These are phyloP conservation scores for Knufia fluminis DNA, from an alignment of 2,329 filamentous ascomycete species.

Conservation along the genomic window DNA sequence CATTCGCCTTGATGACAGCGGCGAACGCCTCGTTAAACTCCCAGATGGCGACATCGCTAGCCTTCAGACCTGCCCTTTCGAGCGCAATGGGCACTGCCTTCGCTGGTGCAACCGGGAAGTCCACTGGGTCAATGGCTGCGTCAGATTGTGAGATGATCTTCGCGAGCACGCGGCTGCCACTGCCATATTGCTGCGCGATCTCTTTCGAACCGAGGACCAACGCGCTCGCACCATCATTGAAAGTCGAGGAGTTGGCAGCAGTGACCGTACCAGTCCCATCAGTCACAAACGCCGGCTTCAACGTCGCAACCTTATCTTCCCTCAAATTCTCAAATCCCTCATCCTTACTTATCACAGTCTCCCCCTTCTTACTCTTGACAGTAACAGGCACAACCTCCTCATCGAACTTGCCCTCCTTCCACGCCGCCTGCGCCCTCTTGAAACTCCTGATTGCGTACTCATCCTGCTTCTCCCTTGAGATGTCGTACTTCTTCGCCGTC, in stretches of 20 bases:
- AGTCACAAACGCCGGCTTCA: slow-evolving; percentile 85
- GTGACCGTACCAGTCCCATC: slow-evolving; percentile 85
- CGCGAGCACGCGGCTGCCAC: slow-evolving; percentile 72
- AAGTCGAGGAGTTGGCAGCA: slow-evolving; percentile 83
- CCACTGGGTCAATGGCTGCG: slow-evolving; percentile 79
- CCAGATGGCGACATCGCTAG: slow-evolving; percentile 88
- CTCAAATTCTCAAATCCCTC: slow-evolving; percentile 86
- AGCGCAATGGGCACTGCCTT: slow-evolving; percentile 88
- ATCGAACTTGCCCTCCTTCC: slow-evolving; percentile 70
- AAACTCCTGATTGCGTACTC: slow-evolving; percentile 84
- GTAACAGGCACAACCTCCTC: slow-evolving; percentile 88
- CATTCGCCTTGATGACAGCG: slow-evolving; percentile 87
- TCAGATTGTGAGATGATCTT: slow-evolving; percentile 79
- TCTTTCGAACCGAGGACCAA: slow-evolving; percentile 75
- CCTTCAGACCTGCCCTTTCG: slow-evolving; percentile 77
- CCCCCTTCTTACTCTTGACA: slow-evolving; percentile 74
- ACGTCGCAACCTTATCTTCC: slow-evolving; percentile 69
- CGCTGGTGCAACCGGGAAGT: slow-evolving; percentile 87
- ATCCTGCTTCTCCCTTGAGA: slow-evolving; percentile 81
- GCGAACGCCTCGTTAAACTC: slow-evolving; percentile 99
- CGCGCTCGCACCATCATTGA: slow-evolving; percentile 91
- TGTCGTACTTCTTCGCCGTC: slow-evolving; percentile 75
- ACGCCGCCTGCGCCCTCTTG: slow-evolving; percentile 79
- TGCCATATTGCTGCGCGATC: slow-evolving; percentile 69
- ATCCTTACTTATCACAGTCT: slow-evolving; percentile 67